Evolutionary conservation across 2,329 filamentous ascomycete genomes (phyloP).

Genomic region (Fusarium sp.): DNA sequence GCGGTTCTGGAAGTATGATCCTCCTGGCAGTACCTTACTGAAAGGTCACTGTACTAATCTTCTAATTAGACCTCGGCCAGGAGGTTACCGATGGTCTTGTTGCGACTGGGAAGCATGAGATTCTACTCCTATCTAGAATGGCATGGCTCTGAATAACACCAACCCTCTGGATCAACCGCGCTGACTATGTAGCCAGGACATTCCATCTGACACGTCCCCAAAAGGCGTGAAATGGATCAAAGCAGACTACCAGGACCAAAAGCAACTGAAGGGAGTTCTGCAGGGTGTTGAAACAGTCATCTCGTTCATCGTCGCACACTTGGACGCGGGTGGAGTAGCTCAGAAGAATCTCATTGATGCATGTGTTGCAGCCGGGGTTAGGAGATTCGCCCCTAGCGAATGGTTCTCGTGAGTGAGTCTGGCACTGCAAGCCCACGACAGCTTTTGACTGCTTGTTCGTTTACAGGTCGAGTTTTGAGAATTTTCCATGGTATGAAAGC

Average conservation of each 20-base stretch:
- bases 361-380: slow-evolving; percentile 66
- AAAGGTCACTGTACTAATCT: not conserved
- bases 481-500: not conserved
- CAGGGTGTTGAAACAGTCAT: slow-evolving; percentile 62
- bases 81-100: slow-evolving; percentile 64
- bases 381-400: slow-evolving; percentile 70
- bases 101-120: slow-evolving; percentile 61
- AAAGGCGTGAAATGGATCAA: slow-evolving; percentile 52
- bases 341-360: slow-evolving; percentile 63
- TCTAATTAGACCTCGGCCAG: slow-evolving; percentile 58
- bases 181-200: slow-evolving; percentile 27
- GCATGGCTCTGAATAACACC: slow-evolving; percentile 19
- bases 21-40: not conserved
- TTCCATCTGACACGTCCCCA: slow-evolving; percentile 1
- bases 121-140: slow-evolving; percentile 61
- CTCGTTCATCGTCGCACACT: slow-evolving; percentile 57
- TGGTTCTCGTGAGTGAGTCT: slow-evolving; percentile 55
- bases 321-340: slow-evolving; percentile 50
- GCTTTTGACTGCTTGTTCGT: not conserved
- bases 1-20: slow-evolving; percentile 33
- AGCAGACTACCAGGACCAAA: slow-evolving; percentile 56
- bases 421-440: not conserved
- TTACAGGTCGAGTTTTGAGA: not conserved
- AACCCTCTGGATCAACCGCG: not conserved
- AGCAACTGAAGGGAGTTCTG: slow-evolving; percentile 52